Percentiles rank a stretch among this genome's conserved stretches.
Conservation (phyloP, 1,139 yeast genomes). For the Candida freyschussii region DNA sequence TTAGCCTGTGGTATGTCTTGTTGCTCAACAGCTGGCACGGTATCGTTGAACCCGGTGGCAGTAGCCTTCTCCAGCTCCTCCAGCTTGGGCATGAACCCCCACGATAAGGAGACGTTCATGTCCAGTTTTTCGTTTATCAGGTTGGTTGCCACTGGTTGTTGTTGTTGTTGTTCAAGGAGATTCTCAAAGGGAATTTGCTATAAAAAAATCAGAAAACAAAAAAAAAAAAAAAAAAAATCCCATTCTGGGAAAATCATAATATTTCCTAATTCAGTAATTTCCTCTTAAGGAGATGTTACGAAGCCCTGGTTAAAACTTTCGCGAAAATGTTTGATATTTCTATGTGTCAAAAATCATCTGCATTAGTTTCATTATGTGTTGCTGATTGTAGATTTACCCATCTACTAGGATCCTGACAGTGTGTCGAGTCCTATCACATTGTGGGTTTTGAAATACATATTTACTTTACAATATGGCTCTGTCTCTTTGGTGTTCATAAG, state of each 20-base stretch:
- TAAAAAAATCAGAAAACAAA: neutral
- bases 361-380: too few relatives aligned
- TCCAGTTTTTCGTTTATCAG: neutral
- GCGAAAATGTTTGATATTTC: too few relatives aligned
- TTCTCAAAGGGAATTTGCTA: neutral
- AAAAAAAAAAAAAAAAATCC: neutral
- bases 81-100: constrained; percentile 16
- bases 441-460: too few relatives aligned
- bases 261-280: neutral
- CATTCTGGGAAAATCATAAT: neutral
- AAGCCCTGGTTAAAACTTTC: too few relatives aligned
- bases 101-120: constrained; percentile 9
- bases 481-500: too few relatives aligned
- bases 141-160: neutral
- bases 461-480: too few relatives aligned
- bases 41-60: neutral
- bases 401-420: too few relatives aligned
- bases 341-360: too few relatives aligned
- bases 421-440: too few relatives aligned
- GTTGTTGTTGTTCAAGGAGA: neutral
- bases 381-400: too few relatives aligned
- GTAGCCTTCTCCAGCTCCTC: constrained; percentile 1
- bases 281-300: too few relatives aligned
- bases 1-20: constrained; percentile 9
- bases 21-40: neutral